Conservation (phyloP, 2,329 filamentous ascomycete genomes). For the Penicillium sp. region DNA sequence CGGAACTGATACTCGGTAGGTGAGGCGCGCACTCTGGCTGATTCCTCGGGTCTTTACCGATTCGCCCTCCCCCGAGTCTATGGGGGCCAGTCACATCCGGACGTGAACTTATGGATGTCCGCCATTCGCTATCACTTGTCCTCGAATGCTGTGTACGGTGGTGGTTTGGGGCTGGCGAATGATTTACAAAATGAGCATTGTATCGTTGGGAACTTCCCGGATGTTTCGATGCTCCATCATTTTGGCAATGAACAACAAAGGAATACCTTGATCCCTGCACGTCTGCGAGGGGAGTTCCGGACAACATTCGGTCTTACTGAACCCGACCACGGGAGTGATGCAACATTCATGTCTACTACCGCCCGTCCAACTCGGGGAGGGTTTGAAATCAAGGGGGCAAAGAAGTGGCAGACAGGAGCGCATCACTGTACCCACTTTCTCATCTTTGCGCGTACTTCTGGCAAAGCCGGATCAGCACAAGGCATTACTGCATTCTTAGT, state of each 20-base stretch:
- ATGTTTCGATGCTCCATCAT: conserved; percentile 60
- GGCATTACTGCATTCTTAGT: conserved; percentile 63
- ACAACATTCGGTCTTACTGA: conserved; percentile 63
- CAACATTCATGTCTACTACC: conserved; percentile 59
- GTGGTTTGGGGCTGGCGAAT: conserved; percentile 58
- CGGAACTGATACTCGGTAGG: conserved; percentile 6
- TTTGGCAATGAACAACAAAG: conserved; percentile 58
- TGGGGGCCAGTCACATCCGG: conserved; percentile 44
- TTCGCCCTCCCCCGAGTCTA: conserved; percentile 57
- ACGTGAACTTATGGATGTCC: conserved; percentile 61
- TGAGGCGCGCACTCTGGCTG: conserved; percentile 51
- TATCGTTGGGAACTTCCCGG: conserved; percentile 61
- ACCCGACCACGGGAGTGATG: conserved; percentile 60
- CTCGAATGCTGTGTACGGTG: conserved; percentile 41
- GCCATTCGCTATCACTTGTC: conserved; percentile 60
- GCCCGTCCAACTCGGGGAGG: conserved; percentile 46
- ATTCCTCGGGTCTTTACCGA: conserved; percentile 60
- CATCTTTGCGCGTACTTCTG: conserved; percentile 59
- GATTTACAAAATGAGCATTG: conserved; percentile 64
- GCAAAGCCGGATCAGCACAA: conserved; percentile 49
- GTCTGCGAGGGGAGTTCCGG: conserved; percentile 53
- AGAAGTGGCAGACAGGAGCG: conserved; percentile 66
- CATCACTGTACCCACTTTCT: conserved; percentile 61
- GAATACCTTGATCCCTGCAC: conserved; percentile 51
- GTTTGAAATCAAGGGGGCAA: conserved; percentile 53